Evolutionary conservation across 2,329 filamentous ascomycete species (phyloP).

Genomic region (Colletotrichum coccodes): DNA sequence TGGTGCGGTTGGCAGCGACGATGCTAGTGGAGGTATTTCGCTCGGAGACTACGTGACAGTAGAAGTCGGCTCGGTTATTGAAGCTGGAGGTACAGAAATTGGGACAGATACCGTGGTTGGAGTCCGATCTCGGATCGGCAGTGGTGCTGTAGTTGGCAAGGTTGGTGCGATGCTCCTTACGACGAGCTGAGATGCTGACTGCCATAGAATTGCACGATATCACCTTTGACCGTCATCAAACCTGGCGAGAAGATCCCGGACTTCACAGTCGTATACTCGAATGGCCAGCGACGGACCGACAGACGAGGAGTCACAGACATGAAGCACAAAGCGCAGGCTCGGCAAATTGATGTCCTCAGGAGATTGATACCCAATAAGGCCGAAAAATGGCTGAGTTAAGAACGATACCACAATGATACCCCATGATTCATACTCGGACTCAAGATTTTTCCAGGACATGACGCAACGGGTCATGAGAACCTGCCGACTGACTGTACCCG

Average conservation of each 20-base stretch:
- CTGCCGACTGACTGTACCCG: not conserved
- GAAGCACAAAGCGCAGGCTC: conserved; percentile 71
- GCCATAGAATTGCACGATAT: conserved; percentile 75
- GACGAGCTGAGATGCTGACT: conserved; percentile 3
- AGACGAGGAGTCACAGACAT: conserved; percentile 70
- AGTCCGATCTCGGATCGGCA: conserved; percentile 68
- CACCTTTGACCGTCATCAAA: conserved; percentile 68
- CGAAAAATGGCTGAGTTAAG: conserved; percentile 29
- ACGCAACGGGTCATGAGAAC: not conserved
- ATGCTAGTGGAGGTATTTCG: conserved; percentile 59
- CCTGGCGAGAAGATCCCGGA: conserved; percentile 71
- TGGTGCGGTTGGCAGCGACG: conserved; percentile 53
- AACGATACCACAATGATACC: conserved; percentile 21
- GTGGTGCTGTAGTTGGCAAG: conserved; percentile 71
- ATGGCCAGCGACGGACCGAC: conserved; percentile 67
- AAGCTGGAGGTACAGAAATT: conserved; percentile 70
- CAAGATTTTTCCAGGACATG: not conserved
- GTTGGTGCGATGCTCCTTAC: conserved; percentile 45
- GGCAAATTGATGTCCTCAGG: conserved; percentile 74
- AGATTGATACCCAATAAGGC: conserved; percentile 73
- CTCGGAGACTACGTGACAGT: conserved; percentile 71
- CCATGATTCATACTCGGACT: not conserved
- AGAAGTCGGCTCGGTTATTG: conserved; percentile 69
- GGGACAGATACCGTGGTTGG: conserved; percentile 70
- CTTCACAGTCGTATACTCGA: conserved; percentile 76